Percentiles rank a stretch among this genome's conserved stretches.
phyloP scores from a whole-genome alignment of 306 rosid genomes.

The Glycine tomentella region DNA sequence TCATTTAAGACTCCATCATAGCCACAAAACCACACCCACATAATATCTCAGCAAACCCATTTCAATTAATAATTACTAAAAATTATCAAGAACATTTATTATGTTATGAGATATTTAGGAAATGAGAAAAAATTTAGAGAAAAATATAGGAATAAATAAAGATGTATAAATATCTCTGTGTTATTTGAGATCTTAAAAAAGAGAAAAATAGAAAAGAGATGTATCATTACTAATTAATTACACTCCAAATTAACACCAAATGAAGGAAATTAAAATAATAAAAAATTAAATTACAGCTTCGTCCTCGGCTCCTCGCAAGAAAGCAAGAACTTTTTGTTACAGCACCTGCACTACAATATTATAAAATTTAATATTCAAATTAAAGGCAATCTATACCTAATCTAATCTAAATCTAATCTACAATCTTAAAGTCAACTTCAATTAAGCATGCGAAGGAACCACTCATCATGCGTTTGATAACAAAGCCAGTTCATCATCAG shows the following conservation, averaged over 20 bases:
- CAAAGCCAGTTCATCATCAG: conserved; percentile 49
- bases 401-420: conserved; percentile 13
- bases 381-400: conserved; percentile 44
- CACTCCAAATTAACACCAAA: conserved; percentile 8
- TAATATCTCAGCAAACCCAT: conserved; percentile 20
- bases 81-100: too few species aligned
- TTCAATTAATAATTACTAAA: conserved; percentile 29
- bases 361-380: conserved; percentile 49
- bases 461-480: conserved; percentile 42
- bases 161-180: too few species aligned
- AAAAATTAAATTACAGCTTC: conserved; percentile 34
- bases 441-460: conserved; percentile 7
- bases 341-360: conserved; percentile 48
- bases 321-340: conserved; percentile 48
- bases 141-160: too few species aligned
- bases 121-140: too few species aligned
- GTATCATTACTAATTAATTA: conserved; percentile 7
- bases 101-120: too few species aligned
- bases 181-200: too few species aligned
- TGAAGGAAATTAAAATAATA: too few species aligned
- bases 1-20: conserved; percentile 50
- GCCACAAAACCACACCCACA: conserved; percentile 34
- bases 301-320: conserved; percentile 49
- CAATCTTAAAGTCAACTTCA: not conserved
- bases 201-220: too few species aligned